Evolutionary conservation across 2,329 filamentous ascomycete species (phyloP), one percentile per base, ranked within the genome.

Genomic region (Colletotrichum cuscutae): DNA sequence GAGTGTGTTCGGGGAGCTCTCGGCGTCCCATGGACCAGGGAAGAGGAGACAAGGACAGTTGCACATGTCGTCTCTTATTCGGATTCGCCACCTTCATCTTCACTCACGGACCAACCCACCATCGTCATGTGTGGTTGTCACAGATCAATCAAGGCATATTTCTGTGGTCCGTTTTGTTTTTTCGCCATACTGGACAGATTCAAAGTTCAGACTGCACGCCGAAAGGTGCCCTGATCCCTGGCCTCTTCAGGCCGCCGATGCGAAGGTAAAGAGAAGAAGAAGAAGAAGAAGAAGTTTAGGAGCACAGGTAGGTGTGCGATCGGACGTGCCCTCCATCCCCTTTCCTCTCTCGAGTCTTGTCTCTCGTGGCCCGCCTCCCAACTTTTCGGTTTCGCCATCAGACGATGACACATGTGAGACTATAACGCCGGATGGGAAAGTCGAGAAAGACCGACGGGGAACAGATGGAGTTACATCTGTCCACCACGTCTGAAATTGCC

Each of bases 41-140:
- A 7, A 13, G 11, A 19, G 32, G 32, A 11, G 32, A 22, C 3
- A 52, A 22, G 8, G 22, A 46, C 4, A 42, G 32, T 9, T 28
- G 59, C 53, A 65, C 60, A 61, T 65, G 60, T 60, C 70, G 54
- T 72, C 60, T 72, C 66, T 72, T 65, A 60, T 69, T 61, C 70
- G 60, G 66, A 49, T 56, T 72, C 24, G 60, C 56, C 60, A 65
- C 66, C 66, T 32, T 6, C 5, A 19, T 24, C 22, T 19, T 61
- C 35, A 26, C 37, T 32, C 70, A 70, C 59, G 60, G 66, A 59
- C 60, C 66, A 65, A 67, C 26, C 70, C 54, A 54, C 60, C 63
- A 54, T 32, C 42, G 49, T 57, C 60, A 35, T 7, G 9, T 49
- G 13, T 28, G 15, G 30, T 30, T 62, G 65, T 68, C 69, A 64